A percentile compares a stretch with the other conserved stretches of the same genome.
Evolutionary conservation across 2,329 filamentous ascomycete genomes (phyloP).

Genomic region (Ceratocystis papillata): DNA sequence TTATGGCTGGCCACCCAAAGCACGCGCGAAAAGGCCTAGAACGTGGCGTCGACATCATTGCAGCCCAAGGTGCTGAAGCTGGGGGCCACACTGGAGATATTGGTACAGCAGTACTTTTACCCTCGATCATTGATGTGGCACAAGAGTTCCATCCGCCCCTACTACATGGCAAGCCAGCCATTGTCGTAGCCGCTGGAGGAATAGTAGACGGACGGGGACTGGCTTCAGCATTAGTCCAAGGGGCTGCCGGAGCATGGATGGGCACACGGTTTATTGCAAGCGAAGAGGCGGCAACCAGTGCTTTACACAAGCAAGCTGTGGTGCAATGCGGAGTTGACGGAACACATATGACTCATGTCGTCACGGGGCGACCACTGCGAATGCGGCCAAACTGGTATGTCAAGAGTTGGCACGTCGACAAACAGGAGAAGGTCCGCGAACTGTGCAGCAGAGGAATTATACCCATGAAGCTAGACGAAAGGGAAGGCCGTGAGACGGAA

Average conservation of each 20-base stretch:
- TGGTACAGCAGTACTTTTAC: conserved; percentile 74
- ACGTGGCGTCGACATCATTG: conserved; percentile 79
- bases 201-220: conserved; percentile 73
- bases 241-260: conserved; percentile 84
- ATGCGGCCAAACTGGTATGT: conserved; percentile 78
- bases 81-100: conserved; percentile 88
- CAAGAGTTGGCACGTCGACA: conserved; percentile 58
- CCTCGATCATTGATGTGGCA: conserved; percentile 77
- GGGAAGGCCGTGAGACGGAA: conserved; percentile 72
- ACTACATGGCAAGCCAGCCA: conserved; percentile 57
- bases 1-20: conserved; percentile 90
- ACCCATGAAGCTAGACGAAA: conserved; percentile 72
- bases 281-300: conserved; percentile 67
- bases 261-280: conserved; percentile 84
- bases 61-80: conserved; percentile 85
- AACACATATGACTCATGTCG: conserved; percentile 70
- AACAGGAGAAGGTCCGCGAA: conserved; percentile 62
- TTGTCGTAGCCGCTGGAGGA: conserved; percentile 83
- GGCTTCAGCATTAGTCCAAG: conserved; percentile 75
- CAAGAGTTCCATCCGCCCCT: conserved; percentile 55
- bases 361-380: conserved; percentile 71
- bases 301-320: conserved; percentile 74
- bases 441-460: conserved; percentile 68
- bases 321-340: conserved; percentile 68
- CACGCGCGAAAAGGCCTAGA: conserved; percentile 83